A percentile compares a stretch with the other conserved stretches of the same genome.
phyloP scores from a whole-genome alignment of 805 yeast species.

The Lachancea waltii region DNA sequence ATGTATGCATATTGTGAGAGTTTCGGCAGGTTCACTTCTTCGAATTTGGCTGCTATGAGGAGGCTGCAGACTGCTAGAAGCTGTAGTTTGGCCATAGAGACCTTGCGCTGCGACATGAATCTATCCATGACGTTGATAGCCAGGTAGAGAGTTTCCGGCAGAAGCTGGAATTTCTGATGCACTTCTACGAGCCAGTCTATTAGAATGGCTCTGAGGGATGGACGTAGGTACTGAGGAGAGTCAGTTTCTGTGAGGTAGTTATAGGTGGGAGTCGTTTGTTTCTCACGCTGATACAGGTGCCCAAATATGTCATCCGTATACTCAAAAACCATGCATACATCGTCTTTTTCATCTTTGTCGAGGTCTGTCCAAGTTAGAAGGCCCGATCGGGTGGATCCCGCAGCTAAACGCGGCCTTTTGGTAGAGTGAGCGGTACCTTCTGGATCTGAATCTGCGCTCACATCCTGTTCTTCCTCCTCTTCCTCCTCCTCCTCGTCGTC shows the following conservation, averaged over 20 bases:
- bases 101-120: constrained; percentile 67
- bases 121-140: constrained; percentile 86
- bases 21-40: constrained; percentile 85
- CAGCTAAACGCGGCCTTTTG: not conserved
- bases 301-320: constrained; percentile 81
- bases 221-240: constrained; percentile 61
- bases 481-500: constrained; percentile 11
- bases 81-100: constrained; percentile 74
- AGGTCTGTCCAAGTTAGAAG: constrained; percentile 36
- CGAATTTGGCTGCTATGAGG: constrained; percentile 88
- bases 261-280: constrained; percentile 62
- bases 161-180: constrained; percentile 71
- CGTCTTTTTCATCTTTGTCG: constrained; percentile 63
- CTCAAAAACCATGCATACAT: constrained; percentile 85
- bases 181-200: constrained; percentile 95
- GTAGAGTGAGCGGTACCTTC: not conserved
- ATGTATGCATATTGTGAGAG: constrained; percentile 80
- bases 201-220: constrained; percentile 76
- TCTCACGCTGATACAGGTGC: constrained; percentile 63
- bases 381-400: not conserved
- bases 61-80: constrained; percentile 78
- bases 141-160: constrained; percentile 79
- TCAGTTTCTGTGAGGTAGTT: constrained; percentile 45
- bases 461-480: not conserved
- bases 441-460: not conserved